A percentile compares a stretch with the other conserved stretches of the same genome.
Conservation (phyloP, 345 rosid species). For the Bruguiera gymnorhiza region DNA sequence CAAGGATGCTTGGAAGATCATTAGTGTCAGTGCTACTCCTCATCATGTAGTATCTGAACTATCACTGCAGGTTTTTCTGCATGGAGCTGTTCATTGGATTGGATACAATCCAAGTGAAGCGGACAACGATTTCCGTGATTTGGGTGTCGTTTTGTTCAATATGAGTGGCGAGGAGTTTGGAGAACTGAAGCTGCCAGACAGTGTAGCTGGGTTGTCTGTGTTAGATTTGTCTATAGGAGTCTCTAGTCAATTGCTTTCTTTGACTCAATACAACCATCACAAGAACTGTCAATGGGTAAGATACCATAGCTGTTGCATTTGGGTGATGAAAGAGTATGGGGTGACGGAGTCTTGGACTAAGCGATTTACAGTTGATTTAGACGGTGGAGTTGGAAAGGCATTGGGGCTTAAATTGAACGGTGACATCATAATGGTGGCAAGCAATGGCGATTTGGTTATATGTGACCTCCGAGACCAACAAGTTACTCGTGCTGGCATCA, state of each 20-base stretch:
- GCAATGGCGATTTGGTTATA: slow-evolving; percentile 20
- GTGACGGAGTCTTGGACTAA: slow-evolving; percentile 26
- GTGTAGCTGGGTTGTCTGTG: slow-evolving; percentile 8
- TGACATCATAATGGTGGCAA: slow-evolving; percentile 21
- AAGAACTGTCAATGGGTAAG: slow-evolving; percentile 10
- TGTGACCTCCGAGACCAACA: slow-evolving; percentile 7
- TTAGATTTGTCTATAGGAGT: slow-evolving; percentile 19
- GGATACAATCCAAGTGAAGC: slow-evolving; percentile 14
- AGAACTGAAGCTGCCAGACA: slow-evolving; percentile 29
- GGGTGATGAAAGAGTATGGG: slow-evolving; percentile 34
- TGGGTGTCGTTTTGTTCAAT: slow-evolving; percentile 21
- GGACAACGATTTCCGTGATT: background rate
- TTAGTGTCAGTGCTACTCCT: slow-evolving; percentile 6
- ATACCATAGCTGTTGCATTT: slow-evolving; percentile 22
- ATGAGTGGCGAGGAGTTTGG: slow-evolving; percentile 24
- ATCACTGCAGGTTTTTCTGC: slow-evolving; percentile 21
- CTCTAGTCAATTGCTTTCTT: slow-evolving; percentile 10
- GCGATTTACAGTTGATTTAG: slow-evolving; percentile 16
- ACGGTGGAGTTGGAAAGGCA: slow-evolving; percentile 16
- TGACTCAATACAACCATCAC: slow-evolving; percentile 21
- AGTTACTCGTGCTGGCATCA: slow-evolving; percentile 12
- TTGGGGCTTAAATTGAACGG: slow-evolving; percentile 26
- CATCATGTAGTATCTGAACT: slow-evolving; percentile 13
- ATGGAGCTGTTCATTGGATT: slow-evolving; percentile 42
- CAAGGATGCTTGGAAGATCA: slow-evolving; percentile 27